Percentiles rank a stretch among this genome's conserved stretches.
Conservation (phyloP, 2,329 filamentous ascomycete genomes). For the Penicillium paneum region DNA sequence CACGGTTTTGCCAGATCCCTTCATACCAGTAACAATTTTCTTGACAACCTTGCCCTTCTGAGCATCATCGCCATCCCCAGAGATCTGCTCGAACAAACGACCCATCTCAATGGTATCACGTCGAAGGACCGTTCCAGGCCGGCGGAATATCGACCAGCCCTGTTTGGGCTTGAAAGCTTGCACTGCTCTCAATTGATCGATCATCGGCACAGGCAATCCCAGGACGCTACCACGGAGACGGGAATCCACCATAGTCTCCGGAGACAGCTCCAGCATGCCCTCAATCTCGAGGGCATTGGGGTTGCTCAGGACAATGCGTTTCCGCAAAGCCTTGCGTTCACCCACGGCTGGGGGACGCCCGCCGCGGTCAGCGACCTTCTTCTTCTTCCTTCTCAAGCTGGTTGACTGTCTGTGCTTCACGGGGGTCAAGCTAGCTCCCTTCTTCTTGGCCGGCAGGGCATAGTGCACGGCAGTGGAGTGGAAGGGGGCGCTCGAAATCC, state of each 20-base stretch:
- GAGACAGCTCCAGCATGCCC: constrained; percentile 61
- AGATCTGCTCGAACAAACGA: constrained; percentile 58
- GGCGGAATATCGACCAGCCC: constrained; percentile 80
- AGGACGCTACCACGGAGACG: constrained; percentile 64
- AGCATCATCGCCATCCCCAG: constrained; percentile 34
- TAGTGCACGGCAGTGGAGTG: constrained; percentile 44
- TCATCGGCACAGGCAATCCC: constrained; percentile 63
- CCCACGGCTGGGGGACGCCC: constrained; percentile 64
- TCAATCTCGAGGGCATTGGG: constrained; percentile 80
- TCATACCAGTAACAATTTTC: constrained; percentile 69
- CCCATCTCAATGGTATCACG: constrained; percentile 72
- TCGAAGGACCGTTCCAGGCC: constrained; percentile 74
- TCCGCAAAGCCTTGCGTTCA: constrained; percentile 82
- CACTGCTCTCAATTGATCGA: constrained; percentile 77
- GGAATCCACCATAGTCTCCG: constrained; percentile 53
- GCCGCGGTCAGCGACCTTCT: constrained; percentile 38
- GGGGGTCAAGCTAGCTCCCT: constrained; percentile 29
- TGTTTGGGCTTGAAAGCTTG: constrained; percentile 91
- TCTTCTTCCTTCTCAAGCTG: constrained; percentile 47
- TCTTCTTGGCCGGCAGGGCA: constrained; percentile 50
- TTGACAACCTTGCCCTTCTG: constrained; percentile 44
- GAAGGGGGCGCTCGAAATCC: constrained; percentile 42
- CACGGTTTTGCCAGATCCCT: constrained; percentile 80
- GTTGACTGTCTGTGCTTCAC: constrained; percentile 40
- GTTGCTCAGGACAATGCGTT: constrained; percentile 88